Evolutionary conservation across 805 yeast genomes (phyloP), one percentile per base, ranked within the genome.

Genomic region (Spencermartinsiella europaea): DNA sequence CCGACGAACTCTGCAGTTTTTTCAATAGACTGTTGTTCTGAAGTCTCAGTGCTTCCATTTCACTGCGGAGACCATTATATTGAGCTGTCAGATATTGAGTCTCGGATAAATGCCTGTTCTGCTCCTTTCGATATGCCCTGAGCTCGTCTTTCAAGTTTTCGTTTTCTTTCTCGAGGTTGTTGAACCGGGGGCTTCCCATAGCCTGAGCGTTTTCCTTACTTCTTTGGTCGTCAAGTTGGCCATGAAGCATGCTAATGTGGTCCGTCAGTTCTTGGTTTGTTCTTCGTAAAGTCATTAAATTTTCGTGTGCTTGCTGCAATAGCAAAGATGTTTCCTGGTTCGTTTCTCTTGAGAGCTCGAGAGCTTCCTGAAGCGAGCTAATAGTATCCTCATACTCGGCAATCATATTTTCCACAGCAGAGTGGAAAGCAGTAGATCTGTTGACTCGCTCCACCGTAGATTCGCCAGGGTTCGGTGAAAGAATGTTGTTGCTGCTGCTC

Each of bases 301-400:
- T 12, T 15, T 40, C 44, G 3, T 33, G 33, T 3, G 20, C 14
- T 7, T 16, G 5, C 7, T 25, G 27, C 16, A 35, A 34, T 8
- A 42, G 46, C 4, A 22, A 38, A 19, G 17, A 40, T 10, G 45
- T 21, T 19, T 34, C 42, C 21, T 10, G 31, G 22, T 42, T 42
- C 3, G 21, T 27, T 21, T 45, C 38, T 22, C 47, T 20, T 8
- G 44, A 27, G 15, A 48, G 51, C 8, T 40, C 27, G 14, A 47
- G 35, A 5, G 52, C 33, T 8, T 40, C 47, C 38, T 53, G 53
- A 19, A 53, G 43, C 3, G 54, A 46, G 4, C 44, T 15, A 10
- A 53, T 43, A 2, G 57, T 51, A 21, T 48, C 45, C 21, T 53
- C 57, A 37, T 53, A 53, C 15, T 53, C 53, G 14, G 38, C 37